Conservation (phyloP, 352 stramenopile species). For the Phytophthora macrochlamydospora region DNA sequence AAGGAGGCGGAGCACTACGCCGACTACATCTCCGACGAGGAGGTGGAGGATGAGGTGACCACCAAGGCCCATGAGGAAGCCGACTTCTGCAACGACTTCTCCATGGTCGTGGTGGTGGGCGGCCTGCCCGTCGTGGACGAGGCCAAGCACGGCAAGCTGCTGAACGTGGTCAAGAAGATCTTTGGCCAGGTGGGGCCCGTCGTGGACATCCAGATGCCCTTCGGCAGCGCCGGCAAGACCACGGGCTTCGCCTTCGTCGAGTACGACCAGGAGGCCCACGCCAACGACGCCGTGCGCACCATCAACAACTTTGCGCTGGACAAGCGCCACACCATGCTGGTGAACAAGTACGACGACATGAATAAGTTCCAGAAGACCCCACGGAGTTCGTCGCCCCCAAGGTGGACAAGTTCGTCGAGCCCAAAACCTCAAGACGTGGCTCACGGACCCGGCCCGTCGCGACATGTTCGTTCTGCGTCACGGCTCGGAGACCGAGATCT, state of each 20-base stretch:
- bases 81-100: constrained; percentile 83
- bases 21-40: constrained; percentile 86
- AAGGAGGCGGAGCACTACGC: constrained; percentile 78
- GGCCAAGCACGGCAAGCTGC: constrained; percentile 83
- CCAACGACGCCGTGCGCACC: constrained; percentile 79
- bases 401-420: constrained; percentile 88
- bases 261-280: constrained; percentile 78
- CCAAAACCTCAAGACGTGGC: constrained; percentile 94
- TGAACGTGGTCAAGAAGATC: constrained; percentile 88
- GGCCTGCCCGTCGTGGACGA: constrained; percentile 77
- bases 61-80: constrained; percentile 73
- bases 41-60: constrained; percentile 65
- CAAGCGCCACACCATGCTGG: constrained; percentile 96
- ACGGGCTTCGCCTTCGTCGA: constrained; percentile 85
- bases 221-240: constrained; percentile 57
- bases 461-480: constrained; percentile 97
- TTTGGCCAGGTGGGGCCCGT: constrained; percentile 82
- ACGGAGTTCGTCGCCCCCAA: constrained; percentile 83
- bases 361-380: constrained; percentile 78
- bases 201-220: constrained; percentile 84
- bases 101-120: constrained; percentile 80
- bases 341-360: constrained; percentile 93
- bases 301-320: constrained; percentile 93
- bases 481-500: constrained; percentile 96
- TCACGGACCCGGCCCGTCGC: constrained; percentile 90